Evolutionary conservation across 441 rosid species (phyloP), one percentile per base, ranked within the genome.

Genomic region (Populus hybrid): DNA sequence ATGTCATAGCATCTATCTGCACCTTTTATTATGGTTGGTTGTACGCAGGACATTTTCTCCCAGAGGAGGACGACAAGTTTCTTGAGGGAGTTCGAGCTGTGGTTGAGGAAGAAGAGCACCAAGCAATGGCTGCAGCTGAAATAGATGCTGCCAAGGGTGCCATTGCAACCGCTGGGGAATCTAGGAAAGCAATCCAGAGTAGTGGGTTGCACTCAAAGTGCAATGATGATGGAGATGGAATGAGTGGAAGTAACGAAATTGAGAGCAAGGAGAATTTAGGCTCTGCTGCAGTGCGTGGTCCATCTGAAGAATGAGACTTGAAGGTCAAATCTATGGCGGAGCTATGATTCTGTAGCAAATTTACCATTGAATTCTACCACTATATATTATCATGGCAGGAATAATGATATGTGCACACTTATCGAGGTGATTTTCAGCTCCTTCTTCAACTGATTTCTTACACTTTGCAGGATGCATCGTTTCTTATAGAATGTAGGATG

Each of bases 1-100:
- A 72, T 59, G 67, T 69, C 30, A 18, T 20, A 23, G n/a, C 2
- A 40, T 72, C 32, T 66, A 0, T 16, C 4, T 30, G 2, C 10
- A 42, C 23, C 8, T 10, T 1, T 61, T 69, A 12, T 76, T 73
- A 66, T 74, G 67, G 20, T 77, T 67, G 65, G 69, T 80, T 80
- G 59, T 76, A 40, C 82, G 77, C 88, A 96, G 98, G 98, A 5
- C 95, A 90, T 88, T 94, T 95, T 78, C 91, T 95, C 73, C 97
- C 98, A 0, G 97, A 90, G 79, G 98, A 95, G 86, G 99, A 94
- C 82, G 92, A 94, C 79, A 88, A 90, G 81, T 95, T 94, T 84
- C 91, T 95, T 28, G 98, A 92, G 85, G 93, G 89, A 82, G 97
- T 95, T 81, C 92, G 88, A 70, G 94, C 90, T 85, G 97, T 95